These are phyloP conservation scores for Daldinia eschscholtzii DNA, from an alignment of 2,329 filamentous ascomycete species.

Conservation along the genomic window DNA sequence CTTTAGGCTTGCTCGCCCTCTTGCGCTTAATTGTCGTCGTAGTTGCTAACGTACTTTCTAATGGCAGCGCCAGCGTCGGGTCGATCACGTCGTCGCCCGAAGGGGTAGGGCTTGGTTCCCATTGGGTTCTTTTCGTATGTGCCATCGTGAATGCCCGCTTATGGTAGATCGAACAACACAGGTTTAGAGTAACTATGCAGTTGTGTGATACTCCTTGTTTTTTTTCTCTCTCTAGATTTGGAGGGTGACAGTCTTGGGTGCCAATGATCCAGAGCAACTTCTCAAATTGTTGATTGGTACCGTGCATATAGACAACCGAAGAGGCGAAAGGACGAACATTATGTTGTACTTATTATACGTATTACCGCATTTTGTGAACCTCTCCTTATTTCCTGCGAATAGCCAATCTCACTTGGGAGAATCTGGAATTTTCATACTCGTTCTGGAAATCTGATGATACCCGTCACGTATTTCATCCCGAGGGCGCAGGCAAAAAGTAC, in stretches of 20 bases:
- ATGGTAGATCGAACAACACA: slow-evolving; percentile 6
- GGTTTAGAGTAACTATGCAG: slow-evolving; percentile 4
- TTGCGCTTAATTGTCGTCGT: slow-evolving; percentile 44
- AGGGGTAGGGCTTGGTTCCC: slow-evolving; percentile 27
- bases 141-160: slow-evolving; percentile 25
- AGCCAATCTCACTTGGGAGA: slow-evolving; percentile 29
- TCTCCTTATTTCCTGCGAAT: slow-evolving; percentile 20
- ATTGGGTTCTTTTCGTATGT: slow-evolving; percentile 21
- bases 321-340: slow-evolving; percentile 9
- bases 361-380: slow-evolving; percentile 30
- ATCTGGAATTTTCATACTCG: slow-evolving; percentile 16
- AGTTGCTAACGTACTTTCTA: slow-evolving; percentile 15
- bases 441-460: slow-evolving; percentile 31
- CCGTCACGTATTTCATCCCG: slow-evolving; percentile 24
- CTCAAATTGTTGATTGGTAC: slow-evolving; percentile 19
- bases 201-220: slow-evolving; percentile 14
- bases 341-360: slow-evolving; percentile 38
- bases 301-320: slow-evolving; percentile 16
- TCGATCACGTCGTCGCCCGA: slow-evolving; percentile 29
- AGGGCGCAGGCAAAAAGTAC: slow-evolving; percentile 24
- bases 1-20: slow-evolving; percentile 56
- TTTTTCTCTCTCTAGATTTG: slow-evolving; percentile 19
- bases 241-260: slow-evolving; percentile 25
- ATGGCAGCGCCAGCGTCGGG: slow-evolving; percentile 12
- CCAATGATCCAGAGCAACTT: slow-evolving; percentile 12